Evolutionary conservation across 106 monocot species (phyloP).

Genomic region (Posidonia australis): DNA sequence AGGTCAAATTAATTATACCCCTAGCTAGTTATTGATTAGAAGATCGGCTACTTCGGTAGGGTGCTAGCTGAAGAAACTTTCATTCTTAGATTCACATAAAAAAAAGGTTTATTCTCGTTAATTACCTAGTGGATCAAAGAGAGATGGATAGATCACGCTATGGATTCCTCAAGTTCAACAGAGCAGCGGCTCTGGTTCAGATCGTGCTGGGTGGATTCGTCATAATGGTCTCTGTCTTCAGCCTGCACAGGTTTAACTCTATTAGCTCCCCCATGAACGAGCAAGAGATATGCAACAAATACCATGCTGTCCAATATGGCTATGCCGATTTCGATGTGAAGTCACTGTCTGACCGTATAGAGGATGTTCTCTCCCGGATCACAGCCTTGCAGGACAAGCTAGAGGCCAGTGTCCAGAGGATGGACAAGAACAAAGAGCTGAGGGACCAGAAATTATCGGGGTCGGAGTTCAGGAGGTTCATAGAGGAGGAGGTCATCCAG

Average conservation of each 20-base stretch:
- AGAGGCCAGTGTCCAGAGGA: slow-evolving; percentile 28
- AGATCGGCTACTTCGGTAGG: too few relatives aligned
- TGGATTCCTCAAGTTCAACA: too few relatives aligned
- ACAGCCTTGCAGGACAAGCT: slow-evolving; percentile 63
- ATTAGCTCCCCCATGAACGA: slow-evolving; percentile 10
- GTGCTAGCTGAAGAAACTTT: too few relatives aligned
- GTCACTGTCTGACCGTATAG: slow-evolving; percentile 56
- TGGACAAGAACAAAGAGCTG: slow-evolving; percentile 26
- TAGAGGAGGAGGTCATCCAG: slow-evolving; percentile 74
- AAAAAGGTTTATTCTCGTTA: too few relatives aligned
- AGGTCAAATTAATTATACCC: too few relatives aligned
- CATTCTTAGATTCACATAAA: too few relatives aligned
- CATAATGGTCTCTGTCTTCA: slow-evolving; percentile 38
- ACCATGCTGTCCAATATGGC: slow-evolving; percentile 18
- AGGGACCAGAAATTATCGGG: slow-evolving; percentile 19
- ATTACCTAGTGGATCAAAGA: too few relatives aligned
- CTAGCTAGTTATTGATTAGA: too few relatives aligned
- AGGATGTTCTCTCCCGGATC: slow-evolving; percentile 40
- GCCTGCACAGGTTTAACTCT: slow-evolving; percentile 50
- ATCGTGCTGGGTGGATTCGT: slow-evolving; percentile 40
- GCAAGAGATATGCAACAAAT: slow-evolving; percentile 6
- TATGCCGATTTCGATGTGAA: slow-evolving; percentile 50
- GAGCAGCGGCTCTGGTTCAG: slow-evolving; percentile 29
- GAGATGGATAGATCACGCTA: too few relatives aligned
- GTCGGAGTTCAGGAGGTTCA: slow-evolving; percentile 43